These are phyloP conservation scores for Tuber melanosporum DNA, from an alignment of 495 filamentous ascomycete genomes.

Conservation along the genomic window DNA sequence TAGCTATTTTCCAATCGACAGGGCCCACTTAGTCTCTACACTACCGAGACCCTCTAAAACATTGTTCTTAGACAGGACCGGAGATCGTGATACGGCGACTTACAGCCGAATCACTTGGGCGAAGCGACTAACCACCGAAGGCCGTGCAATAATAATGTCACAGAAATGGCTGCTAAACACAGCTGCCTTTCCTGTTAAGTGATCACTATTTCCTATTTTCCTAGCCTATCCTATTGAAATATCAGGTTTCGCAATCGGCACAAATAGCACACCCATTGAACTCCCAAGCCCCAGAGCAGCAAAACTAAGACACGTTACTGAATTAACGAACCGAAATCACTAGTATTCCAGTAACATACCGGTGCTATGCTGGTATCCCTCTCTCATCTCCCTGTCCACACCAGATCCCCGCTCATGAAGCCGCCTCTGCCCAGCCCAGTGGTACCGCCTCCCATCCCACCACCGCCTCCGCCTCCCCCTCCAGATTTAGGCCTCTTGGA, in stretches of 20 bases:
- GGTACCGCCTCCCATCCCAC: constrained; percentile 22
- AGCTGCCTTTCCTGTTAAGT: background rate
- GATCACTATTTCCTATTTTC: background rate
- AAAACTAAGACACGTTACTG: background rate
- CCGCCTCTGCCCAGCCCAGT: constrained; percentile 42
- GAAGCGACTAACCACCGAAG: background rate
- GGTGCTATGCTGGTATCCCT: background rate
- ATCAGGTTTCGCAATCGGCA: background rate
- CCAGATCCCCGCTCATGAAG: constrained; percentile 52
- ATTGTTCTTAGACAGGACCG: background rate
- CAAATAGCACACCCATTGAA: background rate
- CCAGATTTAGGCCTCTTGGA: constrained; percentile 62
- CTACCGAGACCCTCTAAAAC: background rate
- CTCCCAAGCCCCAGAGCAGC: background rate
- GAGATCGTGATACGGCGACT: background rate
- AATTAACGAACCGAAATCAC: background rate
- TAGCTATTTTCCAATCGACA: background rate
- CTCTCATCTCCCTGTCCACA: constrained; percentile 53
- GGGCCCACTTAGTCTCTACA: background rate
- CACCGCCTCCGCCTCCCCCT: constrained; percentile 41
- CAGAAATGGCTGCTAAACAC: background rate
- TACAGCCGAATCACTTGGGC: background rate
- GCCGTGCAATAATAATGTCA: background rate
- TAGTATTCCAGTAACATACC: background rate
- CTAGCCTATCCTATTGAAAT: background rate